A percentile compares a stretch with the other conserved stretches of the same genome.
Evolutionary conservation across 225 moss, liverwort and hornwort genomes (phyloP).

Genomic region (Pseudisothecium myosuroides): DNA sequence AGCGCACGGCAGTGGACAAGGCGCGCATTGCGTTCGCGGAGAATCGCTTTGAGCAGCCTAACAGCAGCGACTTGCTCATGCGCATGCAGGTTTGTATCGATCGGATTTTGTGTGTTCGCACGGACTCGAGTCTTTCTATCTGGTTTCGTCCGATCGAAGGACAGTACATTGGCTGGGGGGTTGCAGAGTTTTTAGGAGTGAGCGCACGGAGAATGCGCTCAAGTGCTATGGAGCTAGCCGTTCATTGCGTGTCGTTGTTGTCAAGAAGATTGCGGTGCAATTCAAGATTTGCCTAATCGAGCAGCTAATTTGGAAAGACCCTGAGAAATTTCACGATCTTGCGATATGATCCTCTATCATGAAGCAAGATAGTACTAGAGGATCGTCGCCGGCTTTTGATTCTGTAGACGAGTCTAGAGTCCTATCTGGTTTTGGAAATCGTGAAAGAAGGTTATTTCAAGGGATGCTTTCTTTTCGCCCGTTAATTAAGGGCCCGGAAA

Average conservation of each 20-base stretch:
- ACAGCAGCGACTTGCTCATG: slow-evolving; percentile 82
- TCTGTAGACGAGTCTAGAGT: background rate
- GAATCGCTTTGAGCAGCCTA: slow-evolving; percentile 55
- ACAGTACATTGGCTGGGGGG: background rate
- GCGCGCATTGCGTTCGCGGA: slow-evolving; percentile 42
- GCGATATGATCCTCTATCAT: background rate
- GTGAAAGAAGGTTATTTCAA: background rate
- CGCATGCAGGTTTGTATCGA: slow-evolving; percentile 50
- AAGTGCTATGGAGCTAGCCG: background rate
- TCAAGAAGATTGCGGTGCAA: background rate
- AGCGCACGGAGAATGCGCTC: background rate
- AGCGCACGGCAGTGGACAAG: slow-evolving; percentile 53
- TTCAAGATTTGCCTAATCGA: background rate
- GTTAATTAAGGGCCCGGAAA: background rate
- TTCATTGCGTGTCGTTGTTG: background rate
- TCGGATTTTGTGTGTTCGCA: background rate
- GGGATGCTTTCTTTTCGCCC: background rate
- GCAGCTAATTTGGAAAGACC: background rate
- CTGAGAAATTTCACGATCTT: background rate
- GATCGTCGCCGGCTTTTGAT: background rate
- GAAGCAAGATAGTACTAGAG: background rate
- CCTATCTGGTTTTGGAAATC: background rate
- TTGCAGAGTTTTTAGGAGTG: background rate
- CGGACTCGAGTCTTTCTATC: background rate
- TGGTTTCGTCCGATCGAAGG: background rate